Conservation (phyloP, 805 yeast species). For the Torulaspora maleeae region DNA sequence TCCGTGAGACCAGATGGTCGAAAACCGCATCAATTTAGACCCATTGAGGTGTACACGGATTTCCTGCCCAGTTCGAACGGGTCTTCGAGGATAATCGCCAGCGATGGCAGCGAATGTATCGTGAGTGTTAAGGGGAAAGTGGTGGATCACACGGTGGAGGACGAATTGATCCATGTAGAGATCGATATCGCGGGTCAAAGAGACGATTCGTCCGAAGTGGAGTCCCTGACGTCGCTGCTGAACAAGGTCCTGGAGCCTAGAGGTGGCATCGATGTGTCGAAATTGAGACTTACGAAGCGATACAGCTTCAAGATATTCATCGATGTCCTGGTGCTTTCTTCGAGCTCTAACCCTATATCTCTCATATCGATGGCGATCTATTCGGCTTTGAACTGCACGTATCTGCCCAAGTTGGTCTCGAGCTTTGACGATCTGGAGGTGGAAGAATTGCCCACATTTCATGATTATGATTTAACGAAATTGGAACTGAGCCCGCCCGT, state of each 20-base stretch:
- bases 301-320: constrained; percentile 73
- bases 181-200: constrained; percentile 76
- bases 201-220: constrained; percentile 69
- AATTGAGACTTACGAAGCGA: constrained; percentile 61
- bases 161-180: constrained; percentile 63
- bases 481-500: constrained; percentile 58
- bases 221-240: constrained; percentile 58
- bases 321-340: constrained; percentile 74
- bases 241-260: constrained; percentile 26
- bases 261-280: constrained; percentile 42
- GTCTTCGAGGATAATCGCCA: constrained; percentile 76
- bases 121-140: constrained; percentile 88
- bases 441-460: constrained; percentile 85
- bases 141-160: constrained; percentile 44
- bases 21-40: constrained; percentile 67
- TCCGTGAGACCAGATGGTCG: constrained; percentile 86
- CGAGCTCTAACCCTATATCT: constrained; percentile 75
- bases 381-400: constrained; percentile 74
- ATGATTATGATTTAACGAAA: constrained; percentile 75
- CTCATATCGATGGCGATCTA: constrained; percentile 74
- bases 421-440: constrained; percentile 60
- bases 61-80: constrained; percentile 89
- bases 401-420: constrained; percentile 66
- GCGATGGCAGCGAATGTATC: constrained; percentile 91
- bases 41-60: constrained; percentile 74